A percentile compares a stretch with the other conserved stretches of the same genome.
Conservation (phyloP, 139 green algal genomes). For the Closterium sp. region DNA sequence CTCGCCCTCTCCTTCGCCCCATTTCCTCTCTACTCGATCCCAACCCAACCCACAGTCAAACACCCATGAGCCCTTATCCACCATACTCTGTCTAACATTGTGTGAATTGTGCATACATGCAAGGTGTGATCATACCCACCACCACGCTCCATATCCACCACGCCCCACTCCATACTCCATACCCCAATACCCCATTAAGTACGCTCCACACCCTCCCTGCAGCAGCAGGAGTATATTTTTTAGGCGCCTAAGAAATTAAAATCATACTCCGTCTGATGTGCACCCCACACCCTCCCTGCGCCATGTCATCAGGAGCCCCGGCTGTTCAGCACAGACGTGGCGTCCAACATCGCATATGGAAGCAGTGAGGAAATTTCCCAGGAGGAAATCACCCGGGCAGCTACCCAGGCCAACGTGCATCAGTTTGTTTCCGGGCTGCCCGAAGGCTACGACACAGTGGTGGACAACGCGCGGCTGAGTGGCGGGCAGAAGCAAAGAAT, state of each 20-base stretch:
- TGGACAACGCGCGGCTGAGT: slow-evolving; percentile 32
- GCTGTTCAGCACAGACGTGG: slow-evolving; percentile 82
- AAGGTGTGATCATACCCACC: too few species aligned
- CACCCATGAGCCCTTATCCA: too few species aligned
- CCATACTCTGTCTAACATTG: too few species aligned
- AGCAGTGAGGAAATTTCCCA: background rate
- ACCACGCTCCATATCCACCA: background rate
- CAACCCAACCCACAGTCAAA: background rate
- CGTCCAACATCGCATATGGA: slow-evolving; percentile 81
- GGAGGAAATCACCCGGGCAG: slow-evolving; percentile 47
- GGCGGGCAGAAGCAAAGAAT: slow-evolving; percentile 72
- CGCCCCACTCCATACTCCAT: background rate
- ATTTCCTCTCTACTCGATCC: background rate
- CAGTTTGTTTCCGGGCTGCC: slow-evolving; percentile 65
- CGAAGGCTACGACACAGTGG: slow-evolving; percentile 74
- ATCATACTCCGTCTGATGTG: too few species aligned
- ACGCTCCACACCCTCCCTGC: background rate
- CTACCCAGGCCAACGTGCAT: slow-evolving; percentile 72
- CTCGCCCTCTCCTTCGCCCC: too few species aligned
- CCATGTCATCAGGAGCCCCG: slow-evolving; percentile 41
- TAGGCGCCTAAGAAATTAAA: too few species aligned
- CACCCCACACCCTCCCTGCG: too few species aligned
- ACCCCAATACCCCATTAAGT: background rate
- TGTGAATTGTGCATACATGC: too few species aligned
- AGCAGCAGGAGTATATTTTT: too few species aligned